These are phyloP conservation scores for Cryptomeria japonica DNA, from an alignment of 75 land plant species.

Conservation along the genomic window DNA sequence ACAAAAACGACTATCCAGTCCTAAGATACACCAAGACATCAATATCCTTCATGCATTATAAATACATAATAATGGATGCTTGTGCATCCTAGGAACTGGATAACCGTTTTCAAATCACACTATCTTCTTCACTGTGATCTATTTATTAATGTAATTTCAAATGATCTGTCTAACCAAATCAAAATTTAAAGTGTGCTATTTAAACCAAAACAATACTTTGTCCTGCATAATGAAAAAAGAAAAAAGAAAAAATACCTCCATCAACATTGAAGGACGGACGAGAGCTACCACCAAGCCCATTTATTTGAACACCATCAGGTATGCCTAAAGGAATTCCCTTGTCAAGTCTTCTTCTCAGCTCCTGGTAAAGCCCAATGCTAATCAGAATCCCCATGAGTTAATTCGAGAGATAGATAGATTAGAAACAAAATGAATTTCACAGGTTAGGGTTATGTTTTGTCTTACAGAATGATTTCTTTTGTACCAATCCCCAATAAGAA, in stretches of 20 bases:
- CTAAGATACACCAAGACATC: too few species aligned
- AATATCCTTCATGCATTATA: too few species aligned
- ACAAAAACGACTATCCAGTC: too few species aligned
- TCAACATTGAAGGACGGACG: constrained; percentile 47
- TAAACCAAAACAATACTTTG: background rate
- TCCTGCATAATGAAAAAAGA: background rate
- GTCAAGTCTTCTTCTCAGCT: constrained; percentile 46
- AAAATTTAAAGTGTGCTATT: too few species aligned
- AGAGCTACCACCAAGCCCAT: constrained; percentile 52
- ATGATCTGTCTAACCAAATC: too few species aligned
- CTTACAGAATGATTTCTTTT: constrained; percentile 47
- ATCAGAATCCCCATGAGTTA: background rate
- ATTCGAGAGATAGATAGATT: background rate
- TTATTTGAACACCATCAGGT: constrained; percentile 78
- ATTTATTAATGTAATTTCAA: too few species aligned
- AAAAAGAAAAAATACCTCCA: constrained; percentile 39
- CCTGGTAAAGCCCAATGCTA: constrained; percentile 26
- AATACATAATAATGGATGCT: too few species aligned
- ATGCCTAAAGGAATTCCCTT: constrained; percentile 52
- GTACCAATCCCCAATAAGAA: constrained; percentile 76
- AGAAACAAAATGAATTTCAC: background rate
- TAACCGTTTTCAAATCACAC: too few species aligned
- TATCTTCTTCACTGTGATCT: too few species aligned
- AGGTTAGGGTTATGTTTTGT: background rate
- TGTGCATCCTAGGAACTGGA: too few species aligned